Percentiles rank a stretch among this genome's conserved stretches.
phyloP scores from a whole-genome alignment of 148 eudicot species.

The Camellia japonica region DNA sequence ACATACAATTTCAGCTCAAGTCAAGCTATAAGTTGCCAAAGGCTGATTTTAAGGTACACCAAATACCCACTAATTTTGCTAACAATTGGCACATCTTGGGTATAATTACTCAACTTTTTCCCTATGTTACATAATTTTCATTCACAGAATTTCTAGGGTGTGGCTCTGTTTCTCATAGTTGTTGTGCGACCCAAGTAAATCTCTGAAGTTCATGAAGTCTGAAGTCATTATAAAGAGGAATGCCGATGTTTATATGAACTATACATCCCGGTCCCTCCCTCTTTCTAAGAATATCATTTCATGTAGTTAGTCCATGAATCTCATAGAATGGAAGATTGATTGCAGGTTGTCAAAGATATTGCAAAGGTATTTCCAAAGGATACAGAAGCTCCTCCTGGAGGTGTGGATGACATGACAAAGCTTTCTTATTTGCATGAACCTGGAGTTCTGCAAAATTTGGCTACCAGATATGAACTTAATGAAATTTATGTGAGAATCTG shows the following conservation, averaged over 20 bases:
- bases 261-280: neutral
- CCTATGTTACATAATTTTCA: neutral
- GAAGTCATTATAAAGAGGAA: slow-evolving; percentile 14
- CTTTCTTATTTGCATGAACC: slow-evolving; percentile 98
- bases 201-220: neutral
- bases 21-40: no score
- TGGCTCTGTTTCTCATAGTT: neutral
- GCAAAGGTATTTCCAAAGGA: slow-evolving; percentile 88
- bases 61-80: no score
- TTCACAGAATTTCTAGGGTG: neutral
- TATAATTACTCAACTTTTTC: neutral
- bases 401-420: slow-evolving; percentile 99
- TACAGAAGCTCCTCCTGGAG: slow-evolving; percentile 95
- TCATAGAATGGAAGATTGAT: slow-evolving; percentile 3
- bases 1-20: no score
- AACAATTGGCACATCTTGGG: neutral
- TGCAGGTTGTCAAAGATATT: slow-evolving; percentile 72
- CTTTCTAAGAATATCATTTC: neutral
- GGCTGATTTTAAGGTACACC: no score
- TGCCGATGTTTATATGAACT: neutral
- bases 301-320: slow-evolving; percentile 3
- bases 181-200: slow-evolving; percentile 10
- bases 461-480: slow-evolving; percentile 91
- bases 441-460: slow-evolving; percentile 84
- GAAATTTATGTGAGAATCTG: slow-evolving; percentile 77